Conservation (phyloP, 1,139 yeast genomes). For the Suhomyces guaymorum region DNA sequence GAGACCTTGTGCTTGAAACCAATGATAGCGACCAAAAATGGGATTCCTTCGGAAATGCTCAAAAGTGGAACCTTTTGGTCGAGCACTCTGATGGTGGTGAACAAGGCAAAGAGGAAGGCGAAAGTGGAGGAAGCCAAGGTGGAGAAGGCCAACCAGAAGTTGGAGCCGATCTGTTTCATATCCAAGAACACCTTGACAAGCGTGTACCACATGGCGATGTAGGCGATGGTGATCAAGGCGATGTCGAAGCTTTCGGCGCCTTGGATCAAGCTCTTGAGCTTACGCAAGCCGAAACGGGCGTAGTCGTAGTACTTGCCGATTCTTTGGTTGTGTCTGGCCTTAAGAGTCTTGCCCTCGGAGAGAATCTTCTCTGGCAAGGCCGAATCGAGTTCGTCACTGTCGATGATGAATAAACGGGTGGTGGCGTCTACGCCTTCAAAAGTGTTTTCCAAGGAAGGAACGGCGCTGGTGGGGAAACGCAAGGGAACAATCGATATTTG, state of each 20-base stretch:
- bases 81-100: constrained; percentile 59
- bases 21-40: constrained; percentile 87
- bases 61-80: constrained; percentile 64
- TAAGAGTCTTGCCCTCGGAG: constrained; percentile 57
- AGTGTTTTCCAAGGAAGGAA: constrained; percentile 34
- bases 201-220: constrained; percentile 88
- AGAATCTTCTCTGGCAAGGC: constrained; percentile 35
- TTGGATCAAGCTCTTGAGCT: constrained; percentile 54
- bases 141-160: constrained; percentile 85
- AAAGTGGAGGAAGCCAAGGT: constrained; percentile 79
- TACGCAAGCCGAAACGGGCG: constrained; percentile 44
- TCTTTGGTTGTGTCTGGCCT: constrained; percentile 64
- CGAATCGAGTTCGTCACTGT: constrained; percentile 35
- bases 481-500: constrained; percentile 56
- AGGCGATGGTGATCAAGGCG: constrained; percentile 76
- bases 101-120: constrained; percentile 82
- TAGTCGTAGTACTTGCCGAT: constrained; percentile 68
- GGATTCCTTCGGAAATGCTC: constrained; percentile 87
- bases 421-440: constrained; percentile 32
- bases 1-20: constrained; percentile 90
- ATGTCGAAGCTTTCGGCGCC: constrained; percentile 90
- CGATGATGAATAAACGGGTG: constrained; percentile 47
- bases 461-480: constrained; percentile 45
- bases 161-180: constrained; percentile 81
- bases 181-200: constrained; percentile 74